Conservation (phyloP, 2,329 filamentous ascomycete genomes). For the Neonectria neomacrospora region DNA sequence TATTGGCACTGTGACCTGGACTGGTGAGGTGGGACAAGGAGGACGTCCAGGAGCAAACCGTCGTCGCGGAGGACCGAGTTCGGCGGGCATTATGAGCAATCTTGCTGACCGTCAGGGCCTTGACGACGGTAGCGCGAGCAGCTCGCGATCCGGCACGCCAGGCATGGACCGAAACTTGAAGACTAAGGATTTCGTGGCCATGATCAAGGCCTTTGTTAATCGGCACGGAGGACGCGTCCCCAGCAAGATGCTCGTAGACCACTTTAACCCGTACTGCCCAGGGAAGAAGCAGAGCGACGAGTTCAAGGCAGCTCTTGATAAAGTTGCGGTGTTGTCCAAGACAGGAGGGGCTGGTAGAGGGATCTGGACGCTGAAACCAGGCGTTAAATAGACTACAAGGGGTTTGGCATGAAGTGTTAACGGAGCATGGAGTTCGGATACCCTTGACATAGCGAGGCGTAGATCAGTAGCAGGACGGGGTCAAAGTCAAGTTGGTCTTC, state of each 20-base stretch:
- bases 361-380: slow-evolving; percentile 63
- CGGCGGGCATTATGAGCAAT: slow-evolving; percentile 65
- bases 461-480: neutral
- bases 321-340: slow-evolving; percentile 78
- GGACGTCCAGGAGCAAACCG: slow-evolving; percentile 73
- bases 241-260: slow-evolving; percentile 87
- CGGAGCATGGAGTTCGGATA: slow-evolving; percentile 33
- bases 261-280: slow-evolving; percentile 83
- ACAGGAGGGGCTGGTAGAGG: slow-evolving; percentile 62
- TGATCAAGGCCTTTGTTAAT: slow-evolving; percentile 83
- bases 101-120: slow-evolving; percentile 68
- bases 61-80: slow-evolving; percentile 64
- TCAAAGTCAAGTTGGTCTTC: slow-evolving; percentile 15
- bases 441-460: neutral
- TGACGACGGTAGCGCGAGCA: slow-evolving; percentile 54
- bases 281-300: slow-evolving; percentile 74
- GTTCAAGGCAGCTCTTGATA: slow-evolving; percentile 84
- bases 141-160: slow-evolving; percentile 60
- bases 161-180: slow-evolving; percentile 54
- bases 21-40: slow-evolving; percentile 81
- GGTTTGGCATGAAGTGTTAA: slow-evolving; percentile 5
- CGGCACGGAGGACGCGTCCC: slow-evolving; percentile 82
- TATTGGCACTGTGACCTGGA: slow-evolving; percentile 93
- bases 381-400: slow-evolving; percentile 36
- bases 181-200: slow-evolving; percentile 71